Conservation (phyloP, 306 rosid genomes). For the Ormosia emarginata region DNA sequence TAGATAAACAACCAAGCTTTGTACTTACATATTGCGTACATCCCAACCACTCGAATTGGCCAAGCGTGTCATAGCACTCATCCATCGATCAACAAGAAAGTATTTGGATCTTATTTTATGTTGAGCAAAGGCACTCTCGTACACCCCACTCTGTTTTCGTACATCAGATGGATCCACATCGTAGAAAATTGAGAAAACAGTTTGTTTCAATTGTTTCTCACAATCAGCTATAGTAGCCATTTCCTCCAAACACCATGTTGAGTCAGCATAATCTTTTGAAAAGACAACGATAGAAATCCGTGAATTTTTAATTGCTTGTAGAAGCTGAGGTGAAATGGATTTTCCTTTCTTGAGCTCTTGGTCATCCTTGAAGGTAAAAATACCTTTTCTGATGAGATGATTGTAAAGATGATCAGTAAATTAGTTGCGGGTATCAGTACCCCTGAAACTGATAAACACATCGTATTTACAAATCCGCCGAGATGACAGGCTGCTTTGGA, state of each 20-base stretch:
- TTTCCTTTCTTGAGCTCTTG: background rate
- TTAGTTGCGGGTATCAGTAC: background rate
- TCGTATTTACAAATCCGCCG: background rate
- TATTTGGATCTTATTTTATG: background rate
- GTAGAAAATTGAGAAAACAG: conserved; percentile 1
- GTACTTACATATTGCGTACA: background rate
- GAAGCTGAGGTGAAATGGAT: background rate
- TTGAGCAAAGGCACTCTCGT: background rate
- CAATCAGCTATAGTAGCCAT: background rate
- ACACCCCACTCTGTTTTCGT: background rate
- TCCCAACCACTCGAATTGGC: background rate
- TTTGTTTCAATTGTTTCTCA: background rate
- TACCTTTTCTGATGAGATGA: background rate
- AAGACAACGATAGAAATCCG: background rate
- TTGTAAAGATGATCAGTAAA: background rate
- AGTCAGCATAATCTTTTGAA: background rate
- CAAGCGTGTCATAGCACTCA: background rate
- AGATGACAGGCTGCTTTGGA: too few relatives aligned
- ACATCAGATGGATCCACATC: conserved; percentile 2
- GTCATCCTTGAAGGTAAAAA: background rate
- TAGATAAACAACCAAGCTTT: background rate
- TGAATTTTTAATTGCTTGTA: background rate
- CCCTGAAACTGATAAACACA: conserved; percentile 19
- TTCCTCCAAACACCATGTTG: conserved; percentile 23
- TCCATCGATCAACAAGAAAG: background rate